A percentile compares a stretch with the other conserved stretches of the same genome.
phyloP scores from a whole-genome alignment of 495 filamentous ascomycete genomes.

The Neurospora hispaniola region DNA sequence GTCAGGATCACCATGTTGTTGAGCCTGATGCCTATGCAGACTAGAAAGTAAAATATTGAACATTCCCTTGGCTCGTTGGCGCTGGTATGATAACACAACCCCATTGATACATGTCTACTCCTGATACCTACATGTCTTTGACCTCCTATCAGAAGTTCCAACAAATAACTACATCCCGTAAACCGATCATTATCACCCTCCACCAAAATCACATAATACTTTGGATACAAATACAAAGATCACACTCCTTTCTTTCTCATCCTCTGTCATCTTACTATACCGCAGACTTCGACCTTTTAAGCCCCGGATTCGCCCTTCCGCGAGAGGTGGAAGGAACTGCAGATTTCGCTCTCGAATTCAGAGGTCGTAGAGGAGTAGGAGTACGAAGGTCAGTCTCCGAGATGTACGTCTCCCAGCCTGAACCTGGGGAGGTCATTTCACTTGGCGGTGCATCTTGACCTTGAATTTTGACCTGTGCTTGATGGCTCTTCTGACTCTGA shows the following conservation, averaged over 20 bases:
- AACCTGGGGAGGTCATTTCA: not conserved
- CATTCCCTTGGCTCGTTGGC: not conserved
- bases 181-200: not conserved
- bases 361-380: not conserved
- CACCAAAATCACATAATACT: not conserved
- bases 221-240: not conserved
- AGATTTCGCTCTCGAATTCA: not conserved
- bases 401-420: conserved; percentile 1
- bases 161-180: not conserved
- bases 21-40: not conserved
- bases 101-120: not conserved
- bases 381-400: not conserved
- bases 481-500: not conserved
- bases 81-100: not conserved
- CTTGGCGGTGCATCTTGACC: not conserved
- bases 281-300: not conserved
- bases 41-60: not conserved
- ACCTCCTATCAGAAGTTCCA: not conserved
- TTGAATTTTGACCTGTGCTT: not conserved
- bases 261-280: not conserved
- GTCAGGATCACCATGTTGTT: too few relatives aligned
- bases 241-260: not conserved
- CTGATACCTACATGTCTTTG: not conserved
- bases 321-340: not conserved
- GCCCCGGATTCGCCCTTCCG: not conserved